Base-by-base conservation (phyloP, 495 filamentous ascomycete species). In the Penicillium samsonianum region DNA sequence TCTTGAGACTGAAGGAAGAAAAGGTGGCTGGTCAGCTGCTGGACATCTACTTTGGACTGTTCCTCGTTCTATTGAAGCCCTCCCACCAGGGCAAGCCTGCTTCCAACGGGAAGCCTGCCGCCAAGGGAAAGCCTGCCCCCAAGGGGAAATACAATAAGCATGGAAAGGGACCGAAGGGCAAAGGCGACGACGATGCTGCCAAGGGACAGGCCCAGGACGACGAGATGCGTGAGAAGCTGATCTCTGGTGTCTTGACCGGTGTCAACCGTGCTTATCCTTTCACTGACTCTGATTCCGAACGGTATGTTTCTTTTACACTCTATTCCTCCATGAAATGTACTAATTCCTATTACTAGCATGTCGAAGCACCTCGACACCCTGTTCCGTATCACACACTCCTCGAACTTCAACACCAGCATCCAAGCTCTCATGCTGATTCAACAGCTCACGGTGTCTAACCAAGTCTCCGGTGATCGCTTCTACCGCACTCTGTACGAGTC, bases 361-460 rank as follows among this genome's bases (percentile, higher is more conserved):
- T 89, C 93, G 59, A 87, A 87, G 55, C 92, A 98, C 59, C 82
- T 98, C 56, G 90, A 97, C 67, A 96, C 92, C 4, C 78, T 98
- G 30, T 98, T 97, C 80, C 83, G 84, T 61, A 92, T 98, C 60
- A 95, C 94, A 1, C 93, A 98, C 71, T 97, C 94, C 0, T 91
- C 94, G 12, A 98, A 98, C 68, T 98, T 98, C 79, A 98, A 97
- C 76, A 98, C 95, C 8, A 92, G 91, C 67, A 90, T 98, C 28
- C 94, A 98, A 71, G 94, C 94, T 33, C 77, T 98, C 54, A 90
- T 96, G 86, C 78, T 98, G 52, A 94, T 98, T 59, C 94, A 97
- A 69, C 95, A 98, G 69, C 82, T 98, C 28, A 88, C 90, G 5
- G 72, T 84, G 16, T 82, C 89, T 8, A 91, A 95, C 67, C 85